These are phyloP conservation scores for Phytophthora meadii DNA, from an alignment of 352 stramenopile genomes.

Conservation along the genomic window DNA sequence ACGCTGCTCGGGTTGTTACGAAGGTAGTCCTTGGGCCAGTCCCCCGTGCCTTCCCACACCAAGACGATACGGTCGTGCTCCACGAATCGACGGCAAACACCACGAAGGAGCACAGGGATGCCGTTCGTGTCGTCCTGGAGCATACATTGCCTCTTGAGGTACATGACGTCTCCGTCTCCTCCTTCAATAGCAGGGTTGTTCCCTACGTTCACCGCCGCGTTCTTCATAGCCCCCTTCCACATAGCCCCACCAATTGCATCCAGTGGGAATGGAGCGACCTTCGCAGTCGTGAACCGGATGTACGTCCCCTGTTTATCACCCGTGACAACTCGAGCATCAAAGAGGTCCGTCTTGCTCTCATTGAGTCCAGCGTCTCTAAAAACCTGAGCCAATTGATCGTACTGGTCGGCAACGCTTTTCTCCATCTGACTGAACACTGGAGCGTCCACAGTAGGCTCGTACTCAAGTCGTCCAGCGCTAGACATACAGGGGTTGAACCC, in stretches of 20 bases:
- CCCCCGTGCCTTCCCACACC: constrained; percentile 41
- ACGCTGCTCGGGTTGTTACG: constrained; percentile 29
- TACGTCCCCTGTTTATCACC: constrained; percentile 33
- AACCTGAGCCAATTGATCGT: constrained; percentile 30
- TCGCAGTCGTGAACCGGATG: constrained; percentile 41
- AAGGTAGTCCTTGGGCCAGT: constrained; percentile 41
- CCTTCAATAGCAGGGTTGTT: constrained; percentile 3
- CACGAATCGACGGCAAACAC: constrained; percentile 31
- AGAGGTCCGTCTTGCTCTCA: constrained; percentile 21
- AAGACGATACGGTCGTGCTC: constrained; percentile 37
- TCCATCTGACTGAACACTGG: constrained; percentile 31
- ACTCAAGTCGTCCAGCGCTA: constrained; percentile 22
- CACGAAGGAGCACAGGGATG: constrained; percentile 38
- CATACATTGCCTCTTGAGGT: constrained; percentile 36
- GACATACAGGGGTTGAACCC: constrained; percentile 3
- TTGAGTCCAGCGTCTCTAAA: constrained; percentile 38
- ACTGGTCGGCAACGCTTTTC: constrained; percentile 26
- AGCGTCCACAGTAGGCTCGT: constrained; percentile 33
- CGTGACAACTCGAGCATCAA: constrained; percentile 29
- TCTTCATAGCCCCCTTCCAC: constrained; percentile 28
- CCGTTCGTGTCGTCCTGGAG: constrained; percentile 25
- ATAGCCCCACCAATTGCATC: constrained; percentile 32
- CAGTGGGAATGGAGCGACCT: constrained; percentile 34
- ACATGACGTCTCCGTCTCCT: constrained; percentile 20
- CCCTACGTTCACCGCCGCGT: constrained; percentile 27